These are phyloP conservation scores for Coprinopsis strossmayeri DNA, from an alignment of 768 basidiomycete genomes.

Conservation along the genomic window DNA sequence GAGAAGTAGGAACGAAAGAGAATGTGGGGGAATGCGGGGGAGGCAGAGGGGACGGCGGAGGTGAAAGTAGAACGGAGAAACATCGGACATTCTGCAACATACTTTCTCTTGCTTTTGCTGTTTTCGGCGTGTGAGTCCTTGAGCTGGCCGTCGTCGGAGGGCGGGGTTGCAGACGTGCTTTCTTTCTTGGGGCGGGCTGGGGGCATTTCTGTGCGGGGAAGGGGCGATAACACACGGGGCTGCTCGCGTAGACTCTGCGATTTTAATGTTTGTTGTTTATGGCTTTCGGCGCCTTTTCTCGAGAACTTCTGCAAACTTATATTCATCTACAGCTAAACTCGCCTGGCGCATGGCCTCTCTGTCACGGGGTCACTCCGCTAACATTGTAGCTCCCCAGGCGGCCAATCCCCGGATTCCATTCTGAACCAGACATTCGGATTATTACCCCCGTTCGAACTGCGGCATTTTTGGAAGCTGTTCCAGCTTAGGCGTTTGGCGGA, in stretches of 20 bases:
- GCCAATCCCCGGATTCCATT: slow-evolving; percentile 34
- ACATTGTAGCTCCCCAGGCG: slow-evolving; percentile 25
- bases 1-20: slow-evolving; percentile 19
- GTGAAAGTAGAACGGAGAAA: slow-evolving; percentile 46
- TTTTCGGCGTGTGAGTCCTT: slow-evolving; percentile 58
- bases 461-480: slow-evolving; percentile 22
- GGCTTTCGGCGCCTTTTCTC: slow-evolving; percentile 29
- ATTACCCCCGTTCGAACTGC: slow-evolving; percentile 4
- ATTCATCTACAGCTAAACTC: slow-evolving; percentile 29
- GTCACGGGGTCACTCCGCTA: slow-evolving; percentile 35
- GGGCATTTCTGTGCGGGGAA: slow-evolving; percentile 39
- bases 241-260: slow-evolving; percentile 19
- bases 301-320: slow-evolving; percentile 23
- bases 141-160: slow-evolving; percentile 55
- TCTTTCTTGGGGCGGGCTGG: slow-evolving; percentile 64
- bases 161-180: slow-evolving; percentile 50
- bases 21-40: slow-evolving; percentile 30
- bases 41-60: slow-evolving; percentile 29
- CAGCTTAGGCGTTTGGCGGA: slow-evolving; percentile 18
- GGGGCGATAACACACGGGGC: slow-evolving; percentile 21
- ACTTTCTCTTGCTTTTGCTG: slow-evolving; percentile 78
- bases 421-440: neutral
- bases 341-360: slow-evolving; percentile 19
- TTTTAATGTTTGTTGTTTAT: slow-evolving; percentile 39
- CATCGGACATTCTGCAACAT: slow-evolving; percentile 43